Percentiles rank a stretch among this genome's conserved stretches.
Conservation (phyloP, 257 asterid genomes). For the Hygrophila difformis region DNA sequence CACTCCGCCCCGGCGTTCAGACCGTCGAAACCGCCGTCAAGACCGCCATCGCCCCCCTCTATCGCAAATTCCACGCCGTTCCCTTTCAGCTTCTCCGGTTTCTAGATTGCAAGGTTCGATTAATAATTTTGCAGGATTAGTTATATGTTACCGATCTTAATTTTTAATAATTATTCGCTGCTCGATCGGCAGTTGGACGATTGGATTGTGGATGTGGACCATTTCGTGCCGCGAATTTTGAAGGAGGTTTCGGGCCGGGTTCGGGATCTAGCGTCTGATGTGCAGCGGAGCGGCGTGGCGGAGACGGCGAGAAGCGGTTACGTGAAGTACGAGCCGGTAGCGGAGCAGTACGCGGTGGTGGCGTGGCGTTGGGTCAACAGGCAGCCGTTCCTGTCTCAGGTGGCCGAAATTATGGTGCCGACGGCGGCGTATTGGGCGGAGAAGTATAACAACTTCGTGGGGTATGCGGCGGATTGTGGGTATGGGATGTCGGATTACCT, state of each 20-base stretch:
- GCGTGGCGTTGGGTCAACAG: conserved; percentile 56
- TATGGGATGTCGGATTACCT: conserved; percentile 38
- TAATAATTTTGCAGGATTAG: too few species aligned
- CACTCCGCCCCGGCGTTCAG: conserved; percentile 59
- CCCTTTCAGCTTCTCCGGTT: conserved; percentile 60
- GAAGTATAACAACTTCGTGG: conserved; percentile 51
- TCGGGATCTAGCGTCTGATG: conserved; percentile 43
- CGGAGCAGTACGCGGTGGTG: conserved; percentile 47
- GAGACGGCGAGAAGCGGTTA: too few species aligned
- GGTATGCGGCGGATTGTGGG: conserved; percentile 33
- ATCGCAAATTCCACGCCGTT: conserved; percentile 38
- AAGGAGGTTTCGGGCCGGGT: conserved; percentile 7
- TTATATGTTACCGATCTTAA: too few species aligned
- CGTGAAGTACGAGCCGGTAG: conserved; percentile 56
- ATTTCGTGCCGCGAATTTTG: too few species aligned
- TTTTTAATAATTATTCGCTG: too few species aligned
- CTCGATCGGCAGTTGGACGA: too few species aligned
- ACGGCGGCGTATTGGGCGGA: conserved; percentile 77
- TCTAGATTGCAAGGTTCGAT: conserved; percentile 70
- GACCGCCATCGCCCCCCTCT: conserved; percentile 58
- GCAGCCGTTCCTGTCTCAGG: conserved; percentile 55
- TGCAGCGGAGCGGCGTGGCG: conserved; percentile 43
- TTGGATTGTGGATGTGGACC: too few species aligned
- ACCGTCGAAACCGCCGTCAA: conserved; percentile 59
- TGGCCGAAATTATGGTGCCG: conserved; percentile 62